Conservation (phyloP, 306 rosid genomes). For the Senna siamea region DNA sequence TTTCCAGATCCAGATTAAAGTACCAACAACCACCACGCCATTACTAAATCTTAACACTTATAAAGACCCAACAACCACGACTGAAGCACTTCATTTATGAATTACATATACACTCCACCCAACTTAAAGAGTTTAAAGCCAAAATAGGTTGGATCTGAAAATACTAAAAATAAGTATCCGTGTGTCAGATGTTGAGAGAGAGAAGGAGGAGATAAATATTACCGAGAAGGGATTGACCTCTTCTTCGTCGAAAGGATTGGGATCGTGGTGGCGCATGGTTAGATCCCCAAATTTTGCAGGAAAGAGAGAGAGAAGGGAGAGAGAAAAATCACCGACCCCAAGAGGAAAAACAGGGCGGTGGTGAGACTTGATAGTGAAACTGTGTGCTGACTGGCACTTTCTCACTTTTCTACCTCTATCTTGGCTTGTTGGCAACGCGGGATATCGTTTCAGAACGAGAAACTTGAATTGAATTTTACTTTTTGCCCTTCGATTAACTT, state of each 20-base stretch:
- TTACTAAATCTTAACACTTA: background rate
- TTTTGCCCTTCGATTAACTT: conserved; percentile 22
- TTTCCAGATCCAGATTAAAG: conserved; percentile 55
- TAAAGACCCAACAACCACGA: background rate
- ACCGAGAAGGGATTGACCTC: conserved; percentile 98
- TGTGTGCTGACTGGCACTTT: conserved; percentile 37
- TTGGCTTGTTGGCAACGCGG: conserved; percentile 56
- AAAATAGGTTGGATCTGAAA: conserved; percentile 52
- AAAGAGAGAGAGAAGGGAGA: conserved; percentile 38
- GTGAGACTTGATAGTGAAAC: background rate
- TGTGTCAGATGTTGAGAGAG: background rate
- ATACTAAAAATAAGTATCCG: conserved; percentile 6
- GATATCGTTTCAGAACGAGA: conserved; percentile 37
- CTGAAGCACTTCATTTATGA: conserved; percentile 1
- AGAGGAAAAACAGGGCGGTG: background rate
- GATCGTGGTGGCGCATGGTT: conserved; percentile 86
- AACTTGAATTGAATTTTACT: conserved; percentile 21
- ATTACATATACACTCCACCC: background rate
- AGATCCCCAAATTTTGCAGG: conserved; percentile 59
- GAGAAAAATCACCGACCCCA: conserved; percentile 9
- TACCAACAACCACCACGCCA: background rate
- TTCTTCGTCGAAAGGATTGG: conserved; percentile 94
- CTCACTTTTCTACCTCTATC: conserved; percentile 27
- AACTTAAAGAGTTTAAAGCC: conserved; percentile 15
- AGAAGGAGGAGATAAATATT: conserved; percentile 13